These are phyloP conservation scores for Parasitella parasitica DNA, from an alignment of 371 early-diverging fungal genomes.

Conservation along the genomic window DNA sequence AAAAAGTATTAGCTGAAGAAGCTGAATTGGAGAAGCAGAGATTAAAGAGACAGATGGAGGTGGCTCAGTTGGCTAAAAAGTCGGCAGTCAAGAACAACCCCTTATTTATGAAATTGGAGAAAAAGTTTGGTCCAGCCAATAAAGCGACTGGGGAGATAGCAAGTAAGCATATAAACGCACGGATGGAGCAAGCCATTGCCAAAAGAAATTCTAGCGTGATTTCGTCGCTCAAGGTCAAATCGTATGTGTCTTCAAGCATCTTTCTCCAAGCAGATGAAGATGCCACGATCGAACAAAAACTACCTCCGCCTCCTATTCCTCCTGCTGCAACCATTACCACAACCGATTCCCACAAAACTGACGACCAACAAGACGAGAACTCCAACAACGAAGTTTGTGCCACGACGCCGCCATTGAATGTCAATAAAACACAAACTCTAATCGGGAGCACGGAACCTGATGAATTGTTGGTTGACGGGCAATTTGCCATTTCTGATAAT, in stretches of 20 bases:
- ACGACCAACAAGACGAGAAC: background rate
- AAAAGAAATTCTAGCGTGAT: conserved; percentile 34
- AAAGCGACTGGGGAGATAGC: no score
- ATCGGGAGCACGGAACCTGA: conserved; percentile 5
- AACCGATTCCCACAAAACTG: background rate
- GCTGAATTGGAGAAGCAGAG: conserved; percentile 13
- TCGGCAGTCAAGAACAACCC: conserved; percentile 39
- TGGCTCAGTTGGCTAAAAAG: conserved; percentile 22
- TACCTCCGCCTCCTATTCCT: no score
- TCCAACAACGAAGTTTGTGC: background rate
- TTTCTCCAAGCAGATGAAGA: conserved; percentile 31
- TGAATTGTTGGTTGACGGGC: background rate
- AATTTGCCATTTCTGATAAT: background rate
- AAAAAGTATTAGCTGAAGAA: conserved; percentile 18
- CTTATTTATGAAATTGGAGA: conserved; percentile 33
- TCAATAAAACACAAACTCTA: background rate
- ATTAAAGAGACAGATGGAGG: conserved; percentile 17
- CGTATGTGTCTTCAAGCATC: conserved; percentile 41
- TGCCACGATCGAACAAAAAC: background rate
- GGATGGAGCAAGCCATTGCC: background rate
- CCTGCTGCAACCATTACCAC: background rate
- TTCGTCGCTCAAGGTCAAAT: conserved; percentile 28
- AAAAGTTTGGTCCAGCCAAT: no score
- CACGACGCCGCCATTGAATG: background rate
- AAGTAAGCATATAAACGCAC: background rate